Evolutionary conservation across 176 grass and related monocot genomes (phyloP), one percentile per base, ranked within the genome.

Genomic region (maize (Zea mays)): DNA sequence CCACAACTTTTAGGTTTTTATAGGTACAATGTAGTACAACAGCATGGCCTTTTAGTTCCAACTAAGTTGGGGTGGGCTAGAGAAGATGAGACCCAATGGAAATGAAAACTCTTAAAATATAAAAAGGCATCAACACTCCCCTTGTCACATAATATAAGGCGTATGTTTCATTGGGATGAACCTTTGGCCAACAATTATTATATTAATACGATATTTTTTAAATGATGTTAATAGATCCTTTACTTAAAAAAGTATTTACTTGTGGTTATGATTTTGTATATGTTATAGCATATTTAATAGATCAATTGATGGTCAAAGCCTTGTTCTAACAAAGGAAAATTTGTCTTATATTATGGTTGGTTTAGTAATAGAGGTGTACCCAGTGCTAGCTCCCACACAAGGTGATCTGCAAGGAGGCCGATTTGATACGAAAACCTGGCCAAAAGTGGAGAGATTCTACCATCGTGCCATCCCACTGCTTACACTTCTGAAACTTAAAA

Each of bases 401-500:
- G 56, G 56, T 59, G 20, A 3, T 33, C 27, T 27, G 27, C 27
- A 27, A 27, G 27, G 27, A 27, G 27, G 27, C 27, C 1, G 27
- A 27, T 27, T 27, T 27, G 27, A 27, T 27, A 27, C 27, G 27
- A 27, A 27, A 9, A 5, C n/a, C 10, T 34, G 21, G 20, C 8
- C 58, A 61, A 7, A 57, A 20, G 8, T 5, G 10, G 21, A 34
- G 58, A 61, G 58, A 61, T 27, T 34, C 19, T 34, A 61, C 58
- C 58, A 61, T 61, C 12, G 10, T 34, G 3, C 20, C 21, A 12
- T 20, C n/a, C 17, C 55, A 57, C 55, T 57, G 2, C 16, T n/a
- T 5, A 62, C 7, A 62, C 19, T 67, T 79, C 77, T 79, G 51
- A 52, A 79, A 79, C 20, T 15, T 19, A 27, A 27, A 68, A 55